Evolutionary conservation across 2,329 filamentous ascomycete species (phyloP).

Genomic region (Ceratocystis lukuohia): DNA sequence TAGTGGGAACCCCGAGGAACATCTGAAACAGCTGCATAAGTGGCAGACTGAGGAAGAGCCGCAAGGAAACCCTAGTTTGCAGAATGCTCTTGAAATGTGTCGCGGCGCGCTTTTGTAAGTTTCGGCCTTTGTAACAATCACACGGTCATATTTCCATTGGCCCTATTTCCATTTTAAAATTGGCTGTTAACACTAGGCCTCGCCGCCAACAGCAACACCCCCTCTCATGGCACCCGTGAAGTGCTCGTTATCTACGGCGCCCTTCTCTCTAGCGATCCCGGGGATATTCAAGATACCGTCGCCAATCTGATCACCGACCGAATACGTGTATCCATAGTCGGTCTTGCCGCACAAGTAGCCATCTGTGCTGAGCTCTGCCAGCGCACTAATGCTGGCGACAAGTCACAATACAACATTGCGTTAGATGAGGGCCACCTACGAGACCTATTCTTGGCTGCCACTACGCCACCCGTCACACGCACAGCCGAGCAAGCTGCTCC

Average conservation of each 20-base stretch:
- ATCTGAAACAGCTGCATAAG: conserved; percentile 61
- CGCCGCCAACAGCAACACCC: conserved; percentile 52
- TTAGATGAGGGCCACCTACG: conserved; percentile 65
- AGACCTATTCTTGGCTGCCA: conserved; percentile 76
- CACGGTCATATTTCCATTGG: background rate
- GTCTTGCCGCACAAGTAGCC: conserved; percentile 78
- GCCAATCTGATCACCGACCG: conserved; percentile 62
- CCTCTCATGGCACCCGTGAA: conserved; percentile 84
- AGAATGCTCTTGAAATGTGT: conserved; percentile 94
- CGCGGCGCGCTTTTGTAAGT: conserved; percentile 72
- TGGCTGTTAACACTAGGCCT: background rate
- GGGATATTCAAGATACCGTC: conserved; percentile 89
- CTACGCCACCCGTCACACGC: conserved; percentile 75
- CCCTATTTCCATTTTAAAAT: conserved; percentile 6
- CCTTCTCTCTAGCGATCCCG: conserved; percentile 77
- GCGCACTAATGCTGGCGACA: conserved; percentile 74
- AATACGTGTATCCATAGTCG: conserved; percentile 79
- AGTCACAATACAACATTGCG: conserved; percentile 65
- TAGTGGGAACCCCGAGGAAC: conserved; percentile 80
- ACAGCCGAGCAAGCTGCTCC: conserved; percentile 44
- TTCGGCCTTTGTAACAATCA: background rate
- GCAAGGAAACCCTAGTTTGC: conserved; percentile 64
- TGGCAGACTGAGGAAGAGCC: conserved; percentile 50
- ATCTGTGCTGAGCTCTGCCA: conserved; percentile 81
- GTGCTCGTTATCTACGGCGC: conserved; percentile 86